A percentile compares a stretch with the other conserved stretches of the same genome.
Conservation (phyloP, 768 basidiomycete species). For the Hypholoma sublateritium region DNA sequence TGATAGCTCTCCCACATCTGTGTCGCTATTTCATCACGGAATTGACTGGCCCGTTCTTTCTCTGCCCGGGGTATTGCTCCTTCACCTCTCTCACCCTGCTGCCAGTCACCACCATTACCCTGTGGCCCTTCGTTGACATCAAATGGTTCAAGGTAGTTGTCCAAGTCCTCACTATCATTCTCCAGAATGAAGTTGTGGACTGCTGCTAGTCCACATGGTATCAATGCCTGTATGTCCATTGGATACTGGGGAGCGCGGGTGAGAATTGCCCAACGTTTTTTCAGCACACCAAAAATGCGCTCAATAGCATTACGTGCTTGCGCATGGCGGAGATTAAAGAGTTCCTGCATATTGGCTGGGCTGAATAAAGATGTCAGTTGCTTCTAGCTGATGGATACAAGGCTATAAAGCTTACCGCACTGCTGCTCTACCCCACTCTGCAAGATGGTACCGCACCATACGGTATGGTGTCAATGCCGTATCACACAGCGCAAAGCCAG, state of each 20-base stretch:
- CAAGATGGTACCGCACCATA: slow-evolving; percentile 35
- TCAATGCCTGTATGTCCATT: slow-evolving; percentile 17
- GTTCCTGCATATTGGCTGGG: slow-evolving; percentile 34
- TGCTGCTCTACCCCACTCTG: slow-evolving; percentile 31
- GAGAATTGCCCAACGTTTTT: slow-evolving; percentile 22
- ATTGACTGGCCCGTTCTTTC: slow-evolving; percentile 6
- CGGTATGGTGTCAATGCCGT: slow-evolving; percentile 36
- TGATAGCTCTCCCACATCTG: slow-evolving; percentile 20
- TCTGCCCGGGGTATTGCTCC: slow-evolving; percentile 12
- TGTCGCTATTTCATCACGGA: slow-evolving; percentile 13
- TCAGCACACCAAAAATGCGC: slow-evolving; percentile 37
- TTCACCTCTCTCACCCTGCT: no score
- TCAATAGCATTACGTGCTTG: slow-evolving; percentile 38
- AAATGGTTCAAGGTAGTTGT: not conserved
- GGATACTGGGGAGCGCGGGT: slow-evolving; percentile 14
- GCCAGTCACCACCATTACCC: no score
- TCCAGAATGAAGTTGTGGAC: slow-evolving; percentile 22
- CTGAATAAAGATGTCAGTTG: slow-evolving; percentile 17
- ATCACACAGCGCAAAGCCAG: slow-evolving; percentile 30
- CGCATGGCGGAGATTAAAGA: slow-evolving; percentile 42
- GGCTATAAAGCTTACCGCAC: slow-evolving; percentile 18
- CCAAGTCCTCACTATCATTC: slow-evolving; percentile 7
- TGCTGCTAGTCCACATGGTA: slow-evolving; percentile 22
- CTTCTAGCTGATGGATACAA: slow-evolving; percentile 4
- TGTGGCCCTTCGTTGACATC: slow-evolving; percentile 8